Evolutionary conservation across 2,329 filamentous ascomycete genomes (phyloP).

Genomic region (Fusarium cyanostomum): DNA sequence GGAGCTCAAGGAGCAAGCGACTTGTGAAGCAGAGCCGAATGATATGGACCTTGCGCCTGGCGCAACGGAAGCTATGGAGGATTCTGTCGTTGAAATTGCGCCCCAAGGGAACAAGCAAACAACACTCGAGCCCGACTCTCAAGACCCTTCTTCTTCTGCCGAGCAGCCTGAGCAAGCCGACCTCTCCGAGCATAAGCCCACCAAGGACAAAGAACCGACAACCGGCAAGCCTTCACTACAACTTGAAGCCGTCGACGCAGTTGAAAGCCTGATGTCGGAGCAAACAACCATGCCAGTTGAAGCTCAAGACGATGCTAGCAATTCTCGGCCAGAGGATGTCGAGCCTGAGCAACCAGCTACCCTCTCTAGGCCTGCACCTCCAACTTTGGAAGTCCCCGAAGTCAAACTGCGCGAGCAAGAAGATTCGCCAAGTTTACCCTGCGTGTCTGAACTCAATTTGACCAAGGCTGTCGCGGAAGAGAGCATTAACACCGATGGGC

Average conservation of each 20-base stretch:
- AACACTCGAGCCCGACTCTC: background rate
- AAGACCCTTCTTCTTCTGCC: background rate
- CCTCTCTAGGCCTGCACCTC: background rate
- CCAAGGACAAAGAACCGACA: conserved; percentile 1
- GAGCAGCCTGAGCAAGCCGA: background rate
- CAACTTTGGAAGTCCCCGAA: background rate
- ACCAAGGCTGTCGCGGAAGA: background rate
- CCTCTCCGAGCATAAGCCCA: conserved; percentile 4
- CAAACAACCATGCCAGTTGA: background rate
- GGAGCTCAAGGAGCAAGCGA: background rate
- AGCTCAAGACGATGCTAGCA: background rate
- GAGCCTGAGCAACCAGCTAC: background rate
- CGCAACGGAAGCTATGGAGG: background rate
- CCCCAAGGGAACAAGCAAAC: background rate
- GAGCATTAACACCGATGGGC: background rate
- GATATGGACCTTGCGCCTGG: background rate
- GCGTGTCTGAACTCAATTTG: background rate
- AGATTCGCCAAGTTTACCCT: background rate
- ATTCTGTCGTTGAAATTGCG: background rate
- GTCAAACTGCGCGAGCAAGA: background rate
- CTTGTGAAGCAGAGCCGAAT: background rate
- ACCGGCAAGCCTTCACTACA: background rate
- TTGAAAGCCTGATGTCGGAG: background rate
- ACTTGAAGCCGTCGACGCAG: background rate
- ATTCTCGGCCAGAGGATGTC: background rate